These are phyloP conservation scores for Zymoseptoria ardabiliae DNA, from an alignment of 2,329 filamentous ascomycete genomes.

Conservation along the genomic window DNA sequence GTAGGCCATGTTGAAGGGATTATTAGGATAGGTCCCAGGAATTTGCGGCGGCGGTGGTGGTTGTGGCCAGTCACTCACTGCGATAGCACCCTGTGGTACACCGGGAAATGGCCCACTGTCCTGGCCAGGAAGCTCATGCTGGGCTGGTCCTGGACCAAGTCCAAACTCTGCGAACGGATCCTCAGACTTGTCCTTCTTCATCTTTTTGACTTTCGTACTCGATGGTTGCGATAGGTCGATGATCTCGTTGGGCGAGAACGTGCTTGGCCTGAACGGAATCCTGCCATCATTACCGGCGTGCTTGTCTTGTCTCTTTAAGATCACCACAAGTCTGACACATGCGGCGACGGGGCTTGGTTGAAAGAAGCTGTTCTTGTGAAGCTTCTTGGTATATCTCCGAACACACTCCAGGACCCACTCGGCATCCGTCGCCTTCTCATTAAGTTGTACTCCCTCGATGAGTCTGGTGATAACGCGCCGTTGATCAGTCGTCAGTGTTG, in stretches of 20 bases:
- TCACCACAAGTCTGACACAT: slow-evolving; percentile 1
- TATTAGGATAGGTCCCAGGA: slow-evolving; percentile 2
- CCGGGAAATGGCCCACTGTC: not conserved
- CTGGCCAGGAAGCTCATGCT: not conserved
- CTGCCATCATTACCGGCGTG: not conserved
- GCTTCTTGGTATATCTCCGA: not conserved
- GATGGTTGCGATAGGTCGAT: slow-evolving; percentile 2
- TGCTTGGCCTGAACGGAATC: not conserved
- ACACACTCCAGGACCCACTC: slow-evolving; percentile 6
- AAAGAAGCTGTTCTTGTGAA: not conserved
- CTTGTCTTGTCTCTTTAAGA: slow-evolving; percentile 4
- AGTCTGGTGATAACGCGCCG: slow-evolving; percentile 5
- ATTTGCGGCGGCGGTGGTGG: not conserved
- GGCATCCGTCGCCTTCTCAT: slow-evolving; percentile 4
- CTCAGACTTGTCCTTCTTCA: not conserved
- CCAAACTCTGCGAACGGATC: slow-evolving; percentile 2
- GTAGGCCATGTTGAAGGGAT: not conserved
- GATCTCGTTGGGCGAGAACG: slow-evolving; percentile 2
- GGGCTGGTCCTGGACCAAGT: not conserved
- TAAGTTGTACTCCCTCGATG: not conserved
- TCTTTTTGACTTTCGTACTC: not conserved
- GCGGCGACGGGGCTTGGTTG: not conserved
- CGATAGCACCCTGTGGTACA: not conserved
- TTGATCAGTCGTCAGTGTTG: not conserved
- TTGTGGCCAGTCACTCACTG: not conserved